These are phyloP conservation scores for Ceriops tagal DNA, from an alignment of 345 rosid species.

Conservation along the genomic window DNA sequence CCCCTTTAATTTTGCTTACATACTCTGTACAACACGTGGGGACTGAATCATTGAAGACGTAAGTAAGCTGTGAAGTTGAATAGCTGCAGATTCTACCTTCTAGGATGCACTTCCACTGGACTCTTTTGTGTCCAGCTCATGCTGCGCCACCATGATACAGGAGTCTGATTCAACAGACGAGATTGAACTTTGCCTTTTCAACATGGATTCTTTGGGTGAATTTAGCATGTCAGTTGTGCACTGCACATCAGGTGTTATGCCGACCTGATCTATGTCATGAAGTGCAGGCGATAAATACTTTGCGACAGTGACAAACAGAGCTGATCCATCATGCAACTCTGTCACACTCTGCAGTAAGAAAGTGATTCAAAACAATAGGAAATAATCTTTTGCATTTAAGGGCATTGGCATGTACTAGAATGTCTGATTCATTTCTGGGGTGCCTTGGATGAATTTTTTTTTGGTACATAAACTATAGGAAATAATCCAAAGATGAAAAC, in stretches of 20 bases:
- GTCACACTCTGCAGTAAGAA: constrained; percentile 59
- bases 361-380: neutral
- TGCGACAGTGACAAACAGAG: constrained; percentile 83
- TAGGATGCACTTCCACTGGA: constrained; percentile 68
- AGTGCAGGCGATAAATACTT: constrained; percentile 86
- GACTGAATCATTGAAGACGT: too few relatives aligned
- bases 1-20: too few relatives aligned
- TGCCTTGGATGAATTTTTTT: too few relatives aligned
- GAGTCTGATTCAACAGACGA: constrained; percentile 82
- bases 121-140: constrained; percentile 61
- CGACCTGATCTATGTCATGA: constrained; percentile 81
- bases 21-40: too few relatives aligned
- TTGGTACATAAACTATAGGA: too few relatives aligned
- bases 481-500: too few relatives aligned
- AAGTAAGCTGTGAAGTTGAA: neutral
- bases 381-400: neutral
- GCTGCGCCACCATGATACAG: constrained; percentile 88
- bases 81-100: constrained; percentile 13
- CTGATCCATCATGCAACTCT: constrained; percentile 85
- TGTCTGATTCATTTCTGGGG: too few relatives aligned
- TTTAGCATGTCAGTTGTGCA: constrained; percentile 70
- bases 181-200: constrained; percentile 40
- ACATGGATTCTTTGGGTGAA: constrained; percentile 42
- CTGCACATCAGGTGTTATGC: constrained; percentile 77
- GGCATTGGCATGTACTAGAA: too few relatives aligned